Percentiles rank a stretch among this genome's conserved stretches.
Evolutionary conservation across 176 grass and related monocot species (phyloP).

Genomic region (Zizania latifolia): DNA sequence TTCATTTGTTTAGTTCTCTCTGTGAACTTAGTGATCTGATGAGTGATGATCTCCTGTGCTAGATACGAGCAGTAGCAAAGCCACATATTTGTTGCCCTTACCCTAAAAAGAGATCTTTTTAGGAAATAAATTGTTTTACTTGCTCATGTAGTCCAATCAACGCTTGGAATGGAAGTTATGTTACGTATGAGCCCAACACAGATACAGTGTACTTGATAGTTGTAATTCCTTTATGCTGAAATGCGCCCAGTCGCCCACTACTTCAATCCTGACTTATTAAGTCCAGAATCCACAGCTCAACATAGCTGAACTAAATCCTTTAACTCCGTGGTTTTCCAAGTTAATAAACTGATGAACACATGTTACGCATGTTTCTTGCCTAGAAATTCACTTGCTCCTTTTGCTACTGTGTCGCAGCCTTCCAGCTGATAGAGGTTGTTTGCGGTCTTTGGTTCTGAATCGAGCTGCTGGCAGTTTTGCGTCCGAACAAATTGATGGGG

Average conservation of each 20-base stretch:
- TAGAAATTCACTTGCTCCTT: background rate
- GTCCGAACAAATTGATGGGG: slow-evolving; percentile 38
- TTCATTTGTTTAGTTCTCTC: background rate
- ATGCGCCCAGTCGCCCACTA: background rate
- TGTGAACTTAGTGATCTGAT: background rate
- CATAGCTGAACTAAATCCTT: background rate
- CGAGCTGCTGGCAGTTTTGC: slow-evolving; percentile 27
- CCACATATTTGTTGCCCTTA: background rate
- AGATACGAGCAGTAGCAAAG: background rate
- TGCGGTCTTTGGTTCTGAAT: slow-evolving; percentile 12
- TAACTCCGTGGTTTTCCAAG: background rate
- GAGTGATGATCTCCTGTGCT: background rate
- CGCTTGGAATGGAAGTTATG: background rate
- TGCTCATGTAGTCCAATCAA: background rate
- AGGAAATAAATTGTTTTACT: background rate
- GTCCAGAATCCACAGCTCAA: background rate
- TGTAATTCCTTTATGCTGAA: background rate
- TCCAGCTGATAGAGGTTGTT: slow-evolving; percentile 25
- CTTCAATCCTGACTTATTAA: background rate
- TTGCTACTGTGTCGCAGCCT: slow-evolving; percentile 20
- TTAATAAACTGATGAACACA: background rate
- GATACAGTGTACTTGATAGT: background rate
- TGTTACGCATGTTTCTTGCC: background rate
- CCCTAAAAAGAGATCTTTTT: background rate
- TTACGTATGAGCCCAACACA: background rate